phyloP scores from a whole-genome alignment of 805 yeast species.

The Candida maris region DNA sequence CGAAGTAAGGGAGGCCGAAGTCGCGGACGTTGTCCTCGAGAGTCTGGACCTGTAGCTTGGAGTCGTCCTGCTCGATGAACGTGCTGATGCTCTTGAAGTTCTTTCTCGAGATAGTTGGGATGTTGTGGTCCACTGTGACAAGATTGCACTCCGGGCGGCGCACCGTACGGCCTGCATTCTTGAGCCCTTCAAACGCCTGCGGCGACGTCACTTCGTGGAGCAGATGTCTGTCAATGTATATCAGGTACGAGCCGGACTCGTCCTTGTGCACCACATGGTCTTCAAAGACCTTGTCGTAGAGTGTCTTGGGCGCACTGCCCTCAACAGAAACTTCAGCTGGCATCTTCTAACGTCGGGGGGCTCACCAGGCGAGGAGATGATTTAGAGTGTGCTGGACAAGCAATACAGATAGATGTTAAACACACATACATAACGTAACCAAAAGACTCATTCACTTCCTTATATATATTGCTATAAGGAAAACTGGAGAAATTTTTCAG shows the following conservation, averaged over 20 bases:
- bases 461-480: too few relatives aligned
- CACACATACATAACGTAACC: too few relatives aligned
- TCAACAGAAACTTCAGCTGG: slow-evolving; percentile 30
- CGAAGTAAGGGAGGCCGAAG: slow-evolving; percentile 87
- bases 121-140: slow-evolving; percentile 95
- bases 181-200: slow-evolving; percentile 96
- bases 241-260: slow-evolving; percentile 78
- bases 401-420: too few relatives aligned
- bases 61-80: slow-evolving; percentile 87
- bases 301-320: slow-evolving; percentile 54
- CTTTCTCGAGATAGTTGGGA: slow-evolving; percentile 88
- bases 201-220: slow-evolving; percentile 99
- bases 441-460: too few relatives aligned
- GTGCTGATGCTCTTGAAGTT: slow-evolving; percentile 68
- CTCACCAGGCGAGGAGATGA: background rate
- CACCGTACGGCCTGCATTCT: slow-evolving; percentile 80
- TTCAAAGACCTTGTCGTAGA: slow-evolving; percentile 93
- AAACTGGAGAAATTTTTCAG: too few relatives aligned
- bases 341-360: slow-evolving; percentile 16
- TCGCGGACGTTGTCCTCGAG: slow-evolving; percentile 89
- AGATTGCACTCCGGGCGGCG: slow-evolving; percentile 91
- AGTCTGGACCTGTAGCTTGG: slow-evolving; percentile 88
- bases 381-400: too few relatives aligned
- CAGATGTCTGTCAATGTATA: slow-evolving; percentile 94
- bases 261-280: slow-evolving; percentile 92